Evolutionary conservation across 495 filamentous ascomycete genomes (phyloP).

Genomic region (Penicillium lividum): DNA sequence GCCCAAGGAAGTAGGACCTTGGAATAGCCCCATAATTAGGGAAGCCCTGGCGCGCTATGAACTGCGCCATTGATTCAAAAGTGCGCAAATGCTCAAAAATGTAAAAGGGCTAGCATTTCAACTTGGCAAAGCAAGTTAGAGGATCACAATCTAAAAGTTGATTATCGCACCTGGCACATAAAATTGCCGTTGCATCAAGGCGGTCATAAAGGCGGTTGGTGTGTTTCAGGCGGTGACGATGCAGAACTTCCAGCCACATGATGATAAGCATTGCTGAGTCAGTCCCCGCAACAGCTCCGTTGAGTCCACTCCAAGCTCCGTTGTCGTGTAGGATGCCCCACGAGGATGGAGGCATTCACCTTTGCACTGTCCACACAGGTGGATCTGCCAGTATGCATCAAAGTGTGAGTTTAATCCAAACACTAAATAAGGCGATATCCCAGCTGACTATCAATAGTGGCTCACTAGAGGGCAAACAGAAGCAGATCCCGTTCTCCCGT

Average conservation of each 20-base stretch:
- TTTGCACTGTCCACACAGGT: constrained; percentile 85
- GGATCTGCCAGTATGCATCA: constrained; percentile 75
- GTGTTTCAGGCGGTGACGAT: neutral
- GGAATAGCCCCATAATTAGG: constrained; percentile 69
- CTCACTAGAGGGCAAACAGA: constrained; percentile 82
- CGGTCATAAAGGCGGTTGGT: constrained; percentile 11
- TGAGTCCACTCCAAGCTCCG: constrained; percentile 3
- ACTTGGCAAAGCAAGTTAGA: neutral
- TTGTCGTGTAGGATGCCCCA: constrained; percentile 5
- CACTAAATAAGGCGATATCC: constrained; percentile 5
- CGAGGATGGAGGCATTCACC: constrained; percentile 85
- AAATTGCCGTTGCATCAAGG: constrained; percentile 17
- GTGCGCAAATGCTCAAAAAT: neutral
- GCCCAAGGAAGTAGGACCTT: constrained; percentile 94
- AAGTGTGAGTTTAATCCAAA: constrained; percentile 59
- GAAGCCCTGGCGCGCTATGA: constrained; percentile 74
- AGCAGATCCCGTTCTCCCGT: constrained; percentile 73
- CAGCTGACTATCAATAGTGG: constrained; percentile 54
- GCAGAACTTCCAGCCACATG: constrained; percentile 8
- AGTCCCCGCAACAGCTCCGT: constrained; percentile 17
- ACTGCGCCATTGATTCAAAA: constrained; percentile 40
- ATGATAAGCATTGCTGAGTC: constrained; percentile 19
- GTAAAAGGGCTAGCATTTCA: constrained; percentile 16
- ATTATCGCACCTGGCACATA: constrained; percentile 2
- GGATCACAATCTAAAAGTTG: neutral